Base-by-base conservation (phyloP, 2,329 filamentous ascomycete genomes). In the Cytospora paraplurivora region DNA sequence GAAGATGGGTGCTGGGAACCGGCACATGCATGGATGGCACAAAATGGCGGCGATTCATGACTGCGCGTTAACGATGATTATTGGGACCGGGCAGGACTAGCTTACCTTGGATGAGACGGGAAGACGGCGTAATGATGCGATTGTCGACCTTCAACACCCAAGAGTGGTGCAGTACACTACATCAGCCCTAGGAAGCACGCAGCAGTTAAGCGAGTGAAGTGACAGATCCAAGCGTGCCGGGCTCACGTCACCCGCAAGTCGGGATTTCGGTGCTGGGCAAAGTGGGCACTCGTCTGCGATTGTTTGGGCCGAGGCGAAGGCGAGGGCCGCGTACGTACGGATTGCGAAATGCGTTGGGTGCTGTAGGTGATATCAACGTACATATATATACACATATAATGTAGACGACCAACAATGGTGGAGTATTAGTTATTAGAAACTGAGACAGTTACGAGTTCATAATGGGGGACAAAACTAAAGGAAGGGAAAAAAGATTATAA, bases 121-220 rank as follows among this genome's bases (percentile, higher is more conserved):
- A n/a, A 44, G 12, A 44, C 5, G 38, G 38, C n/a, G 38, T 44
- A 17, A 44, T n/a, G n/a, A 44, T n/a, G 15, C 27, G 38, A 6
- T n/a, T 7, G 38, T 44, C 17, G 38, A 44, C 38, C 38, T 44
- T 44, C 17, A 44, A 44, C 41, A n/a, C 17, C 17, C 41, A 44
- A 44, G 7, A 44, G 19, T n/a, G 41, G 41, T 44, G 17, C 41
- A n/a, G 5, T 19, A n/a, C 17, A 44, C 19, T 19, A n/a, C 41
- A 44, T 44, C 41, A 44, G 41, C 41, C 41, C 41, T 44, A 44
- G 41, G 41, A 44, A 19, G 41, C 41, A 44, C 41, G 41, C 41
- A 44, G 41, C 41, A n/a, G 41, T 44, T 44, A 44, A 44, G 41
- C 41, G 41, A 44, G 41, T 13, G 19, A 44, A 44, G 41, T 44